A percentile compares a stretch with the other conserved stretches of the same genome.
These are phyloP conservation scores for Trichosporon coremiiforme DNA, from an alignment of 1,284 basidiomycete species.

Conservation along the genomic window DNA sequence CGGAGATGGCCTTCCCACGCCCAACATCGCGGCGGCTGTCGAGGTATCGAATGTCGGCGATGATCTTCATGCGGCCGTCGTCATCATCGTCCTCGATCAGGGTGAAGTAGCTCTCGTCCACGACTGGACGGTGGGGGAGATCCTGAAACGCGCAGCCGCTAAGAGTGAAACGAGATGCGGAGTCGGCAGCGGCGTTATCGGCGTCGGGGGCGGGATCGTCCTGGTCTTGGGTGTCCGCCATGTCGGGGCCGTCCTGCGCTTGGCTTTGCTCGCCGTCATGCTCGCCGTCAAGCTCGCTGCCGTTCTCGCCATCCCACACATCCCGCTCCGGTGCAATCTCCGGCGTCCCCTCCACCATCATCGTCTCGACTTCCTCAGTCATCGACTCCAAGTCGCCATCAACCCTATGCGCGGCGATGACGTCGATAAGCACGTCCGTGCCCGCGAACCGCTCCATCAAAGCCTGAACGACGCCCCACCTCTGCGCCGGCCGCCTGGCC, in stretches of 20 bases:
- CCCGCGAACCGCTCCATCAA: neutral
- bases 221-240: neutral
- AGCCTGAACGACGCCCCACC: neutral
- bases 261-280: too few species aligned
- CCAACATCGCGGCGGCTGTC: neutral
- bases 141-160: neutral
- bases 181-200: too few species aligned
- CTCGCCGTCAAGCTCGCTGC: too few species aligned
- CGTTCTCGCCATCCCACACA: too few species aligned
- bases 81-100: too few species aligned
- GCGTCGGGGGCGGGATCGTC: neutral
- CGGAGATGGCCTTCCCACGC: neutral
- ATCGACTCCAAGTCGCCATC: neutral
- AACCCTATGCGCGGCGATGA: neutral
- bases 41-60: neutral
- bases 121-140: neutral
- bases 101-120: neutral
- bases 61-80: neutral
- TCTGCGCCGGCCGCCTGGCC: neutral
- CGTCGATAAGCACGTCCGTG: neutral
- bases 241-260: neutral
- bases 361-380: too few species aligned
- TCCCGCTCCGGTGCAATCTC: neutral
- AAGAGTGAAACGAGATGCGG: too few species aligned
- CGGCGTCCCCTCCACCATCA: too few species aligned